Evolutionary conservation across 2,329 filamentous ascomycete genomes (phyloP).

Genomic region (Alternaria hordeiaustralica): DNA sequence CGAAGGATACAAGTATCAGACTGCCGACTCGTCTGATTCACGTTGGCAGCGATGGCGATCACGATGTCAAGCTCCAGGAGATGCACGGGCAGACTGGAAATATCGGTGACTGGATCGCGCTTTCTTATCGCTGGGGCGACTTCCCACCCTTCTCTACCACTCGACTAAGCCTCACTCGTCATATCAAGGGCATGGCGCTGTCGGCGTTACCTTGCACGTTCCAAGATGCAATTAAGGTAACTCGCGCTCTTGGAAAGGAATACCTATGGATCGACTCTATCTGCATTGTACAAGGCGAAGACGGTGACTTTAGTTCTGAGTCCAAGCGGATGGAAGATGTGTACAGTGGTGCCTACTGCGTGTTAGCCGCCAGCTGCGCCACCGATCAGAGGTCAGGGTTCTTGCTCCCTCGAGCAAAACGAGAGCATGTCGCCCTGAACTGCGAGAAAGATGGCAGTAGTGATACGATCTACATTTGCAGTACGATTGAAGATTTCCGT

Average conservation of each 20-base stretch:
- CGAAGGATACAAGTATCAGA: not conserved
- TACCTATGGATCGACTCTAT: constrained; percentile 41
- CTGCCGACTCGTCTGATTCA: constrained; percentile 15
- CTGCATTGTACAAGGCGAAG: constrained; percentile 32
- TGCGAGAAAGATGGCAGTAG: not conserved
- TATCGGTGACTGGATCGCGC: constrained; percentile 15
- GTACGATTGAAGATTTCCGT: constrained; percentile 32
- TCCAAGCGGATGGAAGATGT: constrained; percentile 29
- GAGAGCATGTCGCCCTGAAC: not conserved
- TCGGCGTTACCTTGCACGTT: constrained; percentile 21
- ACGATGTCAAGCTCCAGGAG: constrained; percentile 1
- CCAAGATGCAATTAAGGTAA: constrained; percentile 25
- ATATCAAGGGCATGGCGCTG: not conserved
- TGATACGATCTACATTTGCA: constrained; percentile 8
- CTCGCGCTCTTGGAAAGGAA: constrained; percentile 17
- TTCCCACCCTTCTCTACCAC: constrained; percentile 9
- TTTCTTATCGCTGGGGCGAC: constrained; percentile 24
- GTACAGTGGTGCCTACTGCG: constrained; percentile 30
- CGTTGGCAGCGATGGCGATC: constrained; percentile 1
- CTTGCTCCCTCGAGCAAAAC: constrained; percentile 11
- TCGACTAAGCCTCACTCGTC: not conserved
- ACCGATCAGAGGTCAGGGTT: not conserved
- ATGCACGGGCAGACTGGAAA: not conserved
- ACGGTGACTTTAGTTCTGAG: constrained; percentile 30
- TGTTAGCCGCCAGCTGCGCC: constrained; percentile 27